Evolutionary conservation across 768 basidiomycete species (phyloP), one percentile per base, ranked within the genome.

Genomic region (Mycena leptocephala): DNA sequence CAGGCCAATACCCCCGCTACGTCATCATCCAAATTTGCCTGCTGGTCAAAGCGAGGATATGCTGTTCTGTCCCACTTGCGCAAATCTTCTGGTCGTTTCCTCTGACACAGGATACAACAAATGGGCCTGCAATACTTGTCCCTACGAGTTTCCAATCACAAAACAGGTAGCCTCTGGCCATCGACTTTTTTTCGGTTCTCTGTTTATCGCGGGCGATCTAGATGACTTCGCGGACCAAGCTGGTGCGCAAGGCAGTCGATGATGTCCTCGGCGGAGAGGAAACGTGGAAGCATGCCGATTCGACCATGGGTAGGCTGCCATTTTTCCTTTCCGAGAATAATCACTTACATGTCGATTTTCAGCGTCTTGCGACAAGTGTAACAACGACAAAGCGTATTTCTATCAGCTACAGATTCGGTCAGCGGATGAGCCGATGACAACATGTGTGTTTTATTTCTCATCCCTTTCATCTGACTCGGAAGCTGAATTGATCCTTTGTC

Each of bases 381-480:
- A 97, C 81, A 88, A 94, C 82, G 89, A 91, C 58, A 87, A 93
- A 61, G 97, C 98, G 5, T 99, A 97, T 84, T 99, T 95, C 86
- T 96, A 97, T 82, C 97, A 99, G 87, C 88, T 99, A 18, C 98
- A 99, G 83, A 99, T 99, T 76, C 88, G 98, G 56, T 97, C 96
- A 79, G 96, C 96, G 0, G 96, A 97, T 81, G 96, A 97, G 81
- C 95, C 95, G 20, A 97, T 96, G 96, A 96, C 95, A 8, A 91
- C 89, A 7, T 91, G 90, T 90, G 79, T 72, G 66, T 70, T 37
- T 24, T 39, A 20, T 55, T 48, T 16, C 41, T 28, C 26, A 9
- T 5, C 28, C 77, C 35, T 59, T 4, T 37, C 2, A 39, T 28
- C 46, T 58, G 24, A 30, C 62, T 32, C 30, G 28, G 8, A 37